A percentile compares a stretch with the other conserved stretches of the same genome.
Conservation (phyloP, 2,329 filamentous ascomycete species). For the Hymenoscyphus salicellus region DNA sequence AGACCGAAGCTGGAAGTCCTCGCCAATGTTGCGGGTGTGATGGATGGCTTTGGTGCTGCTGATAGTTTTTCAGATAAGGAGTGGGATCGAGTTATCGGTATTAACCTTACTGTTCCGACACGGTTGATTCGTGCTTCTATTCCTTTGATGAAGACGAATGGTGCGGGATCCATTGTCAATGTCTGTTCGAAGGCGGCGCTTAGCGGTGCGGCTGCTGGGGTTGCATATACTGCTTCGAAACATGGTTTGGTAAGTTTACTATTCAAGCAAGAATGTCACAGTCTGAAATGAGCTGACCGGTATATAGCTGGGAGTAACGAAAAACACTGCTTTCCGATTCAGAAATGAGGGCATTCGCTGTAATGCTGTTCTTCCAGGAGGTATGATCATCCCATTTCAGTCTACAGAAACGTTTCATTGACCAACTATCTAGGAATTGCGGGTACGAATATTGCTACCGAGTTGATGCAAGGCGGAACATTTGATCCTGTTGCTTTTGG, state of each 20-base stretch:
- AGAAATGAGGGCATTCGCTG: slow-evolving; percentile 45
- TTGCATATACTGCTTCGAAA: slow-evolving; percentile 47
- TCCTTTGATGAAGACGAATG: slow-evolving; percentile 40
- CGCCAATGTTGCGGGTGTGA: slow-evolving; percentile 46
- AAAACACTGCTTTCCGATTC: slow-evolving; percentile 47
- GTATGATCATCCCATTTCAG: slow-evolving; percentile 16
- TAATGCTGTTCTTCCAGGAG: slow-evolving; percentile 45
- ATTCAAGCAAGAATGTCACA: neutral
- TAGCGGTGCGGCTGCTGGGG: slow-evolving; percentile 41
- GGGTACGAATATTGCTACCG: slow-evolving; percentile 19
- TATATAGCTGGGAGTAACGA: slow-evolving; percentile 43
- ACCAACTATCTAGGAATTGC: slow-evolving; percentile 14
- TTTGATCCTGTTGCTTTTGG: slow-evolving; percentile 33
- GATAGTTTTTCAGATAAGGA: slow-evolving; percentile 40
- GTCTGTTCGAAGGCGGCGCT: slow-evolving; percentile 38
- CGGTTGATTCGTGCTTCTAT: slow-evolving; percentile 46
- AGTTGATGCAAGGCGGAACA: slow-evolving; percentile 18
- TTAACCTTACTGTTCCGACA: slow-evolving; percentile 45
- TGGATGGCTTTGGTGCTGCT: slow-evolving; percentile 42
- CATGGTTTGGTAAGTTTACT: slow-evolving; percentile 40
- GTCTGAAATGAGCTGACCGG: neutral
- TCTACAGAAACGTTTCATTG: neutral
- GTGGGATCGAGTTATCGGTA: slow-evolving; percentile 41
- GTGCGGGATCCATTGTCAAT: slow-evolving; percentile 44
- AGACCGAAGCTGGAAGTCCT: slow-evolving; percentile 41